A percentile compares a stretch with the other conserved stretches of the same genome.
These are phyloP conservation scores for Microdochium bolleyi DNA, from an alignment of 2,329 filamentous ascomycete genomes.

Conservation along the genomic window DNA sequence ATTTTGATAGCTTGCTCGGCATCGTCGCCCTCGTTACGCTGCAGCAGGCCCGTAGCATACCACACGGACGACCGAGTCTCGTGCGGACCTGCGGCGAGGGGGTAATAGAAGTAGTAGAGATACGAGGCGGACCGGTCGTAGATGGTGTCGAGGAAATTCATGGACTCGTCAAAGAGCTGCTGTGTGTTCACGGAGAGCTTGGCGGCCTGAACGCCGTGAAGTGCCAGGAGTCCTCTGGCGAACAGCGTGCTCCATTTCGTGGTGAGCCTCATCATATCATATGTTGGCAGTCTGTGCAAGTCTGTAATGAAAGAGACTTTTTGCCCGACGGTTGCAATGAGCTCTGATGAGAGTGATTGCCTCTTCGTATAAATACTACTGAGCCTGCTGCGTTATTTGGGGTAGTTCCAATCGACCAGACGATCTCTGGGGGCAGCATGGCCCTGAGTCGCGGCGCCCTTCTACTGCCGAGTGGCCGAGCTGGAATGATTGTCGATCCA, in stretches of 20 bases:
- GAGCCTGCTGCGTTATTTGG: no score
- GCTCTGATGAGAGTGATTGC: no score
- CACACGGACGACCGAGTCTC: conserved; percentile 38
- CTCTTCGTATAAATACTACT: no score
- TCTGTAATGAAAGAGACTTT: no score
- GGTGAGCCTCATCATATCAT: neutral
- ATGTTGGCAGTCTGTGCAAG: no score
- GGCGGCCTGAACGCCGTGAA: neutral
- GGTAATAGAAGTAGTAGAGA: conserved; percentile 26
- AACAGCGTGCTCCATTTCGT: neutral
- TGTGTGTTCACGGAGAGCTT: conserved; percentile 12
- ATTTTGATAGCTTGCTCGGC: conserved; percentile 33
- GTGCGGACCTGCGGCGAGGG: conserved; percentile 19
- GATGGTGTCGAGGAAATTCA: conserved; percentile 34
- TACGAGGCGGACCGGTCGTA: conserved; percentile 35
- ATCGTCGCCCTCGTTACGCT: conserved; percentile 34
- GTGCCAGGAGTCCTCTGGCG: neutral
- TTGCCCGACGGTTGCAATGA: no score
- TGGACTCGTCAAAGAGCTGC: conserved; percentile 31
- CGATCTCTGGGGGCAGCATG: no score
- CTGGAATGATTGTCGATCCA: no score
- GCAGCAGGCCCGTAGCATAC: conserved; percentile 39
- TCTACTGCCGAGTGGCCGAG: no score
- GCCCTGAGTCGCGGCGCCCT: no score
- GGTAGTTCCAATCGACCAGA: no score